Percentiles rank a stretch among this genome's conserved stretches.
Evolutionary conservation across 2,329 filamentous ascomycete genomes (phyloP).

Genomic region (Colletotrichum gloeosporioides): DNA sequence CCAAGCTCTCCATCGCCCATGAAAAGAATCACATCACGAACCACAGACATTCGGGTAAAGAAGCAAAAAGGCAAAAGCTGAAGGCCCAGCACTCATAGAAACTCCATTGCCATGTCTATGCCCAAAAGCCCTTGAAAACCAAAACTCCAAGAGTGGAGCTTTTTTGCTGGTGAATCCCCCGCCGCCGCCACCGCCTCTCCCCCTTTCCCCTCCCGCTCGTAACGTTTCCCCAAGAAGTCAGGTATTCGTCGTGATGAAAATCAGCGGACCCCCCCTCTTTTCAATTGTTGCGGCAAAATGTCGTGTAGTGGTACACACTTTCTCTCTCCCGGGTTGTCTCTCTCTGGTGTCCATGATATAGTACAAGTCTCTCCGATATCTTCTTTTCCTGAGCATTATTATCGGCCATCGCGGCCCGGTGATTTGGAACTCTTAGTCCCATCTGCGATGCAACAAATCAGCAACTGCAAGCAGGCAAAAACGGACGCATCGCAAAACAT

Average conservation of each 20-base stretch:
- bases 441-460: neutral
- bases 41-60: too few relatives aligned
- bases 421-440: neutral
- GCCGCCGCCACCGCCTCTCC: neutral
- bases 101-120: constrained; percentile 18
- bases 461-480: neutral
- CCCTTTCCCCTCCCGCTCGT: neutral
- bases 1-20: neutral
- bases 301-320: neutral
- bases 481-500: neutral
- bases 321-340: neutral
- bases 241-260: neutral
- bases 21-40: neutral
- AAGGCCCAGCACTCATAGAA: neutral
- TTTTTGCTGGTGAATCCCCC: neutral
- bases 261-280: neutral
- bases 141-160: constrained; percentile 1
- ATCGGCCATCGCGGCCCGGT: neutral
- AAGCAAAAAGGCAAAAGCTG: neutral
- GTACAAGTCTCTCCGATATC: neutral
- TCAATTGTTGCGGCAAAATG: neutral
- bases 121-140: neutral
- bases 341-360: neutral
- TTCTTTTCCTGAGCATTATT: neutral
- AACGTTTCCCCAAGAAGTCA: neutral